phyloP scores from a whole-genome alignment of 306 rosid species.

The Elaeagnus macrophylla region DNA sequence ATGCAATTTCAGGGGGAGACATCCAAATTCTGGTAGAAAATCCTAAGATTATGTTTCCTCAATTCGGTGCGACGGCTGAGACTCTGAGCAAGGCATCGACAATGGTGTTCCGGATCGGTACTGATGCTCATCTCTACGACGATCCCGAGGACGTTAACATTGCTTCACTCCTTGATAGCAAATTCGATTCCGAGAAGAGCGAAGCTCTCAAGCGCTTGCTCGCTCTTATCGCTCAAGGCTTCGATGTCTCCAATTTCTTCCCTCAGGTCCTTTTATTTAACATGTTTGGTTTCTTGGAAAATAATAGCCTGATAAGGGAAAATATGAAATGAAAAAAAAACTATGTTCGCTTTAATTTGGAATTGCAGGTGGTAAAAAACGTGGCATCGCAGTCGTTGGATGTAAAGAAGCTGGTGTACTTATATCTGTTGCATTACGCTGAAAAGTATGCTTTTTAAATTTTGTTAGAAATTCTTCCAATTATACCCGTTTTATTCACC shows the following conservation, averaged over 20 bases:
- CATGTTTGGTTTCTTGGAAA: no score
- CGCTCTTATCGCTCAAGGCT: slow-evolving; percentile 96
- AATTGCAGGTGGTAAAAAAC: slow-evolving; percentile 82
- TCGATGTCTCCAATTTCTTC: slow-evolving; percentile 86
- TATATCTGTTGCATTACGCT: slow-evolving; percentile 93
- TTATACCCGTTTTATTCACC: no score
- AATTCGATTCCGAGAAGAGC: slow-evolving; percentile 85
- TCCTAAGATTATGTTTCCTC: slow-evolving; percentile 48
- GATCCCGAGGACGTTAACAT: slow-evolving; percentile 91
- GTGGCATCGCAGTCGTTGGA: slow-evolving; percentile 88
- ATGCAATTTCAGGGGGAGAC: not conserved
- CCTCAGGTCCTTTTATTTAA: slow-evolving; percentile 53
- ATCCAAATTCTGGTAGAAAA: not conserved
- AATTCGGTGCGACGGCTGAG: slow-evolving; percentile 87
- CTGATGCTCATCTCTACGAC: slow-evolving; percentile 98
- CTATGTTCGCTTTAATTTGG: slow-evolving; percentile 6
- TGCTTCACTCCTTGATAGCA: slow-evolving; percentile 78
- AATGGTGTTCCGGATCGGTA: slow-evolving; percentile 84
- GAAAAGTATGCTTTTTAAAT: slow-evolving; percentile 54
- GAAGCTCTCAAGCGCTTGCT: slow-evolving; percentile 96
- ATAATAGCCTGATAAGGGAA: not conserved
- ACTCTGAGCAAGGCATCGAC: slow-evolving; percentile 93
- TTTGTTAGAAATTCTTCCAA: no score
- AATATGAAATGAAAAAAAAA: not conserved
- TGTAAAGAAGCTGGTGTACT: slow-evolving; percentile 90